Conservation (phyloP, 2,329 filamentous ascomycete genomes). For the Talaromyces rugulosus region DNA sequence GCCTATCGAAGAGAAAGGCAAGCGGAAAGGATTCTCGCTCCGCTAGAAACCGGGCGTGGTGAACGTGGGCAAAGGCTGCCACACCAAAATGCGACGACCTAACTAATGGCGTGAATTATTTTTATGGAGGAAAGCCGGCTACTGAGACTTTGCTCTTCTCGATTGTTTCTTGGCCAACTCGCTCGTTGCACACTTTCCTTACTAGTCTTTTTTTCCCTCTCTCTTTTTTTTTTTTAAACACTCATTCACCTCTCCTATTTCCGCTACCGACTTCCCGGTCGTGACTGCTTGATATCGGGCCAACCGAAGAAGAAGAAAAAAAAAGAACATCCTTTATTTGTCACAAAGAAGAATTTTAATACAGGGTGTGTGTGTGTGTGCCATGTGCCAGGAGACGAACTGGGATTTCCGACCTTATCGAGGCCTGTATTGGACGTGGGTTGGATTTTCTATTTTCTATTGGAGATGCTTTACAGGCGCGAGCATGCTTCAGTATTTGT, state of each 20-base stretch:
- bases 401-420: constrained; percentile 14
- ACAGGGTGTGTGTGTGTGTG: constrained; percentile 12
- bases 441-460: constrained; percentile 20
- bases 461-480: constrained; percentile 18
- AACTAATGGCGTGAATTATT: constrained; percentile 14
- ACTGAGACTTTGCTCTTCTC: constrained; percentile 12
- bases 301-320: constrained; percentile 23
- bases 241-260: constrained; percentile 25
- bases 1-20: constrained; percentile 94
- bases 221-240: constrained; percentile 20
- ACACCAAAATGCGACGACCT: constrained; percentile 11
- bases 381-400: constrained; percentile 18
- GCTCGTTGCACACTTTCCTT: constrained; percentile 8
- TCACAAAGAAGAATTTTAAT: constrained; percentile 20
- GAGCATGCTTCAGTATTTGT: constrained; percentile 17
- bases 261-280: constrained; percentile 27
- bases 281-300: constrained; percentile 28
- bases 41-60: constrained; percentile 56
- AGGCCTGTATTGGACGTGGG: constrained; percentile 15
- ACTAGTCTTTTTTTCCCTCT: constrained; percentile 16
- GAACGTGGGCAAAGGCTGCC: constrained; percentile 9
- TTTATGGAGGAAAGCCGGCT: constrained; percentile 9
- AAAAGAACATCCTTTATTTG: constrained; percentile 16
- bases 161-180: constrained; percentile 12
- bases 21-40: constrained; percentile 99